Evolutionary conservation across 495 filamentous ascomycete genomes (phyloP), one percentile per base, ranked within the genome.

Genomic region (Pseudotulostoma volvatum): DNA sequence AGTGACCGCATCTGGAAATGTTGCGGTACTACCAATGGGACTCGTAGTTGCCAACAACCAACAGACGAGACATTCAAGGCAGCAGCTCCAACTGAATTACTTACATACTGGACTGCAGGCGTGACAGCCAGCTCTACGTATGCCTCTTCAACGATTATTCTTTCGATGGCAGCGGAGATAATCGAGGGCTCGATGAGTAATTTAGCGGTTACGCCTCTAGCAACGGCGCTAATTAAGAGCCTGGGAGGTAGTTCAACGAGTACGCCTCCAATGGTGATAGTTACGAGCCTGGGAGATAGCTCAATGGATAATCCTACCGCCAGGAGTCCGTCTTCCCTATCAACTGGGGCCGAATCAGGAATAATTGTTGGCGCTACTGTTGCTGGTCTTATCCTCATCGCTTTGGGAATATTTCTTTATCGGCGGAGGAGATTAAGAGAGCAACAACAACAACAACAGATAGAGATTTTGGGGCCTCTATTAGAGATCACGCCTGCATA

Each of bases 351-450:
- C 23, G 23, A 5, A 28, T 5, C 23, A 28, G 23, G 23, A 28
- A 28, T 28, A 5, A 28, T 28, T 11, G 23, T 28, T 11, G 11
- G 23, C 23, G 5, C 23, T 11, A 28, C 11, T 11, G 11, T 28
- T 28, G 23, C 23, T 11, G 23, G 23, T 11, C 5, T 72, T 11
- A 11, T 11, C 11, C 23, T 28, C 11, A 28, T 28, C n/a, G n/a
- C n/a, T n/a, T n/a, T n/a, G n/a, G n/a, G n/a, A n/a, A n/a, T n/a
- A n/a, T n/a, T n/a, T n/a, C n/a, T n/a, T n/a, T n/a, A n/a, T n/a
- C n/a, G n/a, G n/a, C n/a, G n/a, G n/a, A n/a, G n/a, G n/a, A n/a
- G n/a, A n/a, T n/a, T n/a, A n/a, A n/a, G n/a, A n/a, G n/a, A n/a
- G n/a, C n/a, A n/a, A n/a, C n/a, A n/a, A n/a, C n/a, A n/a, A n/a